A percentile compares a stretch with the other conserved stretches of the same genome.
These are phyloP conservation scores for Obba rivulosa DNA, from an alignment of 768 basidiomycete genomes.

Conservation along the genomic window DNA sequence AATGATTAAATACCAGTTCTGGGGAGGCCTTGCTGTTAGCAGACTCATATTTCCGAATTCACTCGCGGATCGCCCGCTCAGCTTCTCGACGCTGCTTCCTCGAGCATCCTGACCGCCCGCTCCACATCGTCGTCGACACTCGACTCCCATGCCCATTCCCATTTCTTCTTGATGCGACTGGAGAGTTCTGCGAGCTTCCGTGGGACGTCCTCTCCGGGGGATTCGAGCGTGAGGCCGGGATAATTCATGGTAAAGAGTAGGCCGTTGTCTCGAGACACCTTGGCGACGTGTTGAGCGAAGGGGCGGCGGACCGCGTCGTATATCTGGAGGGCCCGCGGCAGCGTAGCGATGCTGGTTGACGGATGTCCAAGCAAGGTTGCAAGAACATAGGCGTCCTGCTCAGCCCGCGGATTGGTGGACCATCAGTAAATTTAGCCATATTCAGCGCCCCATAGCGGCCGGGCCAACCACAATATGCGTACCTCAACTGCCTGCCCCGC, in stretches of 20 bases:
- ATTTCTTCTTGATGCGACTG: conserved; percentile 40
- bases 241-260: conserved; percentile 22
- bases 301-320: conserved; percentile 30
- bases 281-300: conserved; percentile 20
- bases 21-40: too few relatives aligned
- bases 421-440: not conserved
- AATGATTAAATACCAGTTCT: too few relatives aligned
- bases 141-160: conserved; percentile 60
- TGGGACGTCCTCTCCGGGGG: conserved; percentile 21
- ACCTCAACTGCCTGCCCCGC: conserved; percentile 41
- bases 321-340: conserved; percentile 17
- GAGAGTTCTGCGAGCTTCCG: conserved; percentile 35
- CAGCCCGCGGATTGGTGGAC: conserved; percentile 7
- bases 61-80: too few relatives aligned
- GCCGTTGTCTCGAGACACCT: conserved; percentile 22
- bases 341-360: conserved; percentile 14
- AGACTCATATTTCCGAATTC: too few relatives aligned
- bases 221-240: conserved; percentile 16
- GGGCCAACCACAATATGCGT: not conserved
- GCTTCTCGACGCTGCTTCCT: conserved; percentile 2
- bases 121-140: conserved; percentile 37
- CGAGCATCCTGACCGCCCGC: conserved; percentile 29
- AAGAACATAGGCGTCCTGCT: conserved; percentile 32
- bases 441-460: too few relatives aligned
- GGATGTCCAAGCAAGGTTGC: conserved; percentile 40